Evolutionary conservation across 2,329 filamentous ascomycete genomes (phyloP), one percentile per base, ranked within the genome.

Genomic region (Onygenales sp.): DNA sequence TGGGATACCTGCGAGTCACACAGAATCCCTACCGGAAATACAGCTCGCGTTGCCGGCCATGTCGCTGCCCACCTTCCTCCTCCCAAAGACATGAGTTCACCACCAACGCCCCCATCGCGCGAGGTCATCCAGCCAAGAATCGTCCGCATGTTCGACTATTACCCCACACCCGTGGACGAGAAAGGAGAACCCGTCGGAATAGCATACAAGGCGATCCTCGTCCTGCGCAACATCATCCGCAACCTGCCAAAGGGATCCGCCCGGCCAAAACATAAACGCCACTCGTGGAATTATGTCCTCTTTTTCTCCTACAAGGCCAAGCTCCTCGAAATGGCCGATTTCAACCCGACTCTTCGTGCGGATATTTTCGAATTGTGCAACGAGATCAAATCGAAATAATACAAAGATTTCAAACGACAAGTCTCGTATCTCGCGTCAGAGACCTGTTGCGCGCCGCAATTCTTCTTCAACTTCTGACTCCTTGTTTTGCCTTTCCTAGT

Each of bases 151-250:
- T 72, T 67, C 63, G 67, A 65, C 51, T 72, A 68, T 46, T 65
- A 70, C 59, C 67, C 70, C 40, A 74, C 73, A 0, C 70, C 71
- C 9, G 55, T 67, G 42, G 73, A 74, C 49, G 69, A 73, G 49
- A 64, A 67, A 32, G 66, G 65, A 10, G 70, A 75, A 37, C 71
- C 74, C 2, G 61, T 68, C 49, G 74, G 74, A 9, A 65, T 75
- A 13, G 70, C 75, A 17, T 75, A 74, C 61, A 74, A 74, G 58
- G 71, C 73, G 32, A 67, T 71, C 6, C 61, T 77, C 45, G 68
- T 77, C 2, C 57, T 77, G 58, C 70, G 74, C 42, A 77, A 77
- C 49, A 63, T 77, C 32, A 70, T 73, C 8, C 62, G 70, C 8
- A 72, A 73, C 54, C 62, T 74, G 3, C 70, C 70, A 0, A 64